Evolutionary conservation across 2,329 filamentous ascomycete genomes (phyloP).

Genomic region (Monosporascus sp.): DNA sequence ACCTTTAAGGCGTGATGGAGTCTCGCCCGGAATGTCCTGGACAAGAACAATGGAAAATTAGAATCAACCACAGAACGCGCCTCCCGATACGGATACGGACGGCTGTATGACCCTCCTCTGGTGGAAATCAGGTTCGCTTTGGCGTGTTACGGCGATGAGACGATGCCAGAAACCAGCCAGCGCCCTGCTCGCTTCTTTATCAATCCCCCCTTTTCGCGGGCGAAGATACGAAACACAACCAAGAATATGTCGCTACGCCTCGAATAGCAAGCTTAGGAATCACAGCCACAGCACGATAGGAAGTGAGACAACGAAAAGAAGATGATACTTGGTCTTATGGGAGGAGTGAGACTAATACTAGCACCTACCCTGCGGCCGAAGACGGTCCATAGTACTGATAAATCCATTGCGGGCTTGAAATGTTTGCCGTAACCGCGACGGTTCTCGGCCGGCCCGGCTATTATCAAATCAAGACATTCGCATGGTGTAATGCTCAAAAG

Average conservation of each 20-base stretch:
- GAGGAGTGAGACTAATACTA: too few species aligned
- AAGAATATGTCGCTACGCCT: too few species aligned
- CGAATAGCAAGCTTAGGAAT: too few species aligned
- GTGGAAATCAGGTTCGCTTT: background rate
- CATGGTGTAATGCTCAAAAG: background rate
- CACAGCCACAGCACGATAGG: background rate
- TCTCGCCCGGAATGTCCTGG: background rate
- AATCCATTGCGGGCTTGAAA: slow-evolving; percentile 13
- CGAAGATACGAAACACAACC: too few species aligned
- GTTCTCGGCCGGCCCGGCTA: background rate
- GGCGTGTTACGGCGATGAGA: slow-evolving; percentile 4
- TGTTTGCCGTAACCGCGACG: background rate
- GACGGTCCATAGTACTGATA: slow-evolving; percentile 16
- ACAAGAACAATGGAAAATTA: background rate
- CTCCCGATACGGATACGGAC: background rate
- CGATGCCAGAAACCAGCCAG: background rate
- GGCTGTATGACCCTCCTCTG: background rate
- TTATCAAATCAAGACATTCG: background rate
- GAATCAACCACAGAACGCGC: background rate
- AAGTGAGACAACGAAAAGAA: background rate
- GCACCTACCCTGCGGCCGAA: slow-evolving; percentile 17
- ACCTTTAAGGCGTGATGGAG: slow-evolving; percentile 8
- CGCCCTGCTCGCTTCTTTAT: too few species aligned
- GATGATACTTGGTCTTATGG: too few species aligned
- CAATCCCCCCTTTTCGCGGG: too few species aligned